Evolutionary conservation across 805 yeast species (phyloP).

Genomic region (Candida ovalis): DNA sequence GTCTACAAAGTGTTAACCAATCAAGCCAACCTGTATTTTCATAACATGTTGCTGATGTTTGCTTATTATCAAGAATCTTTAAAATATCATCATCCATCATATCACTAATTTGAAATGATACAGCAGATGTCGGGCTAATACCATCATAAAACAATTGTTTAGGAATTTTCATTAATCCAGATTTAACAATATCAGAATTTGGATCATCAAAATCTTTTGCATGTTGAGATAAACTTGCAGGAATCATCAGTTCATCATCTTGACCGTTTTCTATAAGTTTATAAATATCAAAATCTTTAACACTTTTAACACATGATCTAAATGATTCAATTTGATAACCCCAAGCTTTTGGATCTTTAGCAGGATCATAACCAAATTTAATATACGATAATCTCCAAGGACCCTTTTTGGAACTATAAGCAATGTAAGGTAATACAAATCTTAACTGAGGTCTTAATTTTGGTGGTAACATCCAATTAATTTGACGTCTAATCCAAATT

Average conservation of each 20-base stretch:
- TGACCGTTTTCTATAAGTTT: slow-evolving; percentile 22
- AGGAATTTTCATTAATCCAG: slow-evolving; percentile 32
- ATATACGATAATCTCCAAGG: slow-evolving; percentile 93
- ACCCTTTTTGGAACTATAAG: slow-evolving; percentile 80
- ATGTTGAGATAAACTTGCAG: slow-evolving; percentile 20
- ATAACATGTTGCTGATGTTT: slow-evolving; percentile 41
- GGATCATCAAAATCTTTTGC: slow-evolving; percentile 20
- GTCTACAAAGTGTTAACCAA: slow-evolving; percentile 53
- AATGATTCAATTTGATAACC: slow-evolving; percentile 84
- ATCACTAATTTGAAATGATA: slow-evolving; percentile 78
- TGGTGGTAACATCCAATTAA: slow-evolving; percentile 52
- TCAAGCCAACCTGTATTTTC: slow-evolving; percentile 80
- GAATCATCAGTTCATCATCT: slow-evolving; percentile 23
- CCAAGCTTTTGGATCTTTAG: slow-evolving; percentile 48
- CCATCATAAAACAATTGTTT: slow-evolving; percentile 68
- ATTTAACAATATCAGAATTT: slow-evolving; percentile 17
- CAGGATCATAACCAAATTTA: slow-evolving; percentile 76
- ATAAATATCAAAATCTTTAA: slow-evolving; percentile 22
- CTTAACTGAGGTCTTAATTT: slow-evolving; percentile 47
- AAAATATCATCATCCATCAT: slow-evolving; percentile 61
- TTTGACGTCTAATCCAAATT: slow-evolving; percentile 78
- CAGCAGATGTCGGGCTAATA: slow-evolving; percentile 56
- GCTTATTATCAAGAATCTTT: slow-evolving; percentile 34
- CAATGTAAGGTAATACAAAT: slow-evolving; percentile 78
- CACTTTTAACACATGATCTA: slow-evolving; percentile 37